A percentile compares a stretch with the other conserved stretches of the same genome.
phyloP scores from a whole-genome alignment of 495 filamentous ascomycete genomes.

The Penicillium parvum region DNA sequence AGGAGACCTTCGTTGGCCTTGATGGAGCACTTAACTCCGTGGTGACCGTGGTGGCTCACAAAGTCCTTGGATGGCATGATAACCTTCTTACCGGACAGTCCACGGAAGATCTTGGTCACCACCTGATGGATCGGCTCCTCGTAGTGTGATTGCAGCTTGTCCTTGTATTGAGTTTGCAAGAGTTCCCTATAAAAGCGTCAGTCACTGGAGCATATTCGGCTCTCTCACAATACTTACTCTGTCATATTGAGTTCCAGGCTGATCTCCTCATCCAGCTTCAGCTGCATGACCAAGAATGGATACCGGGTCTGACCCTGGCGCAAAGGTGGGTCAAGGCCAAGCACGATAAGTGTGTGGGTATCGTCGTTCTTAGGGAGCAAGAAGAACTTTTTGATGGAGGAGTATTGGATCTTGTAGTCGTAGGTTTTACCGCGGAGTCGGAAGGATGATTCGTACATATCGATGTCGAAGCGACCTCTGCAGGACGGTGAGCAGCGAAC shows the following conservation, averaged over 20 bases:
- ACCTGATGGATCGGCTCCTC: constrained; percentile 89
- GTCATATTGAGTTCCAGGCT: constrained; percentile 96
- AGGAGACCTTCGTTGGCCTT: constrained; percentile 97
- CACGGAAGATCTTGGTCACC: constrained; percentile 89
- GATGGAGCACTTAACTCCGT: constrained; percentile 97
- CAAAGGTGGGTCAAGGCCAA: constrained; percentile 92
- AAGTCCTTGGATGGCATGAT: constrained; percentile 93
- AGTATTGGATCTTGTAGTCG: constrained; percentile 99
- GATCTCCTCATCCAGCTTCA: constrained; percentile 96
- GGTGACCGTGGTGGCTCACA: constrained; percentile 83
- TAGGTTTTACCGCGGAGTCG: constrained; percentile 97
- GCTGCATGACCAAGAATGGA: constrained; percentile 98
- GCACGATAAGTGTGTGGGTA: constrained; percentile 86
- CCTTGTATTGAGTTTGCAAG: constrained; percentile 80
- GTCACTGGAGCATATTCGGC: neutral
- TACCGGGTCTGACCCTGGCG: constrained; percentile 98
- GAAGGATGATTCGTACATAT: constrained; percentile 99
- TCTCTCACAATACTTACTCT: constrained; percentile 50
- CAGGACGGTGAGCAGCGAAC: constrained; percentile 25
- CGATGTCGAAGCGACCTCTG: constrained; percentile 98
- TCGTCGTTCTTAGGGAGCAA: constrained; percentile 97
- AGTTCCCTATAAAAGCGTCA: constrained; percentile 43
- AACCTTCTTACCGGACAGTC: constrained; percentile 88
- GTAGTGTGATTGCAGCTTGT: constrained; percentile 80
- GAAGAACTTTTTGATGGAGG: constrained; percentile 97